Evolutionary conservation across 2,329 filamentous ascomycete genomes (phyloP), one percentile per base, ranked within the genome.

Genomic region (Incumbomyces lentus): DNA sequence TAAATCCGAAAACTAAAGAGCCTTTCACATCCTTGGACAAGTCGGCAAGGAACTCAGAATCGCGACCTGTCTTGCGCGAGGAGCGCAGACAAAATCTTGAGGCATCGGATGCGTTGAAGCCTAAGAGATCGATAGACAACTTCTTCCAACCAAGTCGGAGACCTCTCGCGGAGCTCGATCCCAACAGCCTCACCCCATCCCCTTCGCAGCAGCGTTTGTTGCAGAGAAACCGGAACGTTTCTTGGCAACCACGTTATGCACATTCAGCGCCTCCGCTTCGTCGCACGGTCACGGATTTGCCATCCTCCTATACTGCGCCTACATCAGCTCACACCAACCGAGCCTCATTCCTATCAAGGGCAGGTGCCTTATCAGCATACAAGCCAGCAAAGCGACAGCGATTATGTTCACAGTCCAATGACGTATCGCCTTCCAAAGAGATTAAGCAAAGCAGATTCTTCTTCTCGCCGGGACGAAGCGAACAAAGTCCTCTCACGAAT

Each of bases 1-100:
- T 95, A 38, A 83, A 96, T 62, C 92, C 92, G 1, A 92, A 90
- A 55, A 93, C 88, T 1, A 96, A 95, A 64, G 63, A 81, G 49
- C 74, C 72, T 2, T 72, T 81, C 40, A 52, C 49, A 55, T 37
- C 50, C 11, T 37, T 44, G 55, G 55, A 47, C 53, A 59, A 44
- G 38, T 49, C 13, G 33, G 12, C 14, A 14, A 47, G 29, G 6
- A 29, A 60, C n/a, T 44, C 39, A 13, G 53, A 58, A 44, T 14
- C 12, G 16, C 66, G 63, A 50, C 52, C 62, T 33, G 59, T 60
- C 38, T 55, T 64, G 38, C 59, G 59, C 22, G 57, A 65, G 29
- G 61, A 52, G 56, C 63, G 58, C 55, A 67, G 59, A 55, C 64
- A 67, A 38, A 69, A 67, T 1, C 54, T 68, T 14, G 60, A 63